These are phyloP conservation scores for Plasmodium coatneyi DNA, from an alignment of 169 alveolate species.

Conservation along the genomic window DNA sequence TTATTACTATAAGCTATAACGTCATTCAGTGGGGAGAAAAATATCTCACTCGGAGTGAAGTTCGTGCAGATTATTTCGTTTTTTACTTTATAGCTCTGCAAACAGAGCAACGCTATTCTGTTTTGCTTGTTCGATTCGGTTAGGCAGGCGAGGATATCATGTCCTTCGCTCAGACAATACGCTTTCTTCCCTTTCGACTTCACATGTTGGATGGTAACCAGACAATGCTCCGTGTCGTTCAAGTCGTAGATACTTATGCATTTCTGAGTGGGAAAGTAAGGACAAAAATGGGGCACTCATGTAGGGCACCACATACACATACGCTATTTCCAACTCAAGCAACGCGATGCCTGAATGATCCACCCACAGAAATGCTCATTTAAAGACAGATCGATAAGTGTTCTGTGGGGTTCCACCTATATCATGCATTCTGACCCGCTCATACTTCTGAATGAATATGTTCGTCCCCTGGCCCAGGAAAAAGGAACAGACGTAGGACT, in stretches of 20 bases:
- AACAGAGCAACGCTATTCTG: slow-evolving; percentile 8
- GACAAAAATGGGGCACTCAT: not conserved
- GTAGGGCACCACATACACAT: not conserved
- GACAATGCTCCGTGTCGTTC: slow-evolving; percentile 3
- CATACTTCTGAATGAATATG: slow-evolving; percentile 30
- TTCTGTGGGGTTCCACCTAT: not conserved
- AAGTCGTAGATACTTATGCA: slow-evolving; percentile 26
- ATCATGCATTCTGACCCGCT: not conserved
- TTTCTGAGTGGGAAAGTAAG: not conserved
- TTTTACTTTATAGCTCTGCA: slow-evolving; percentile 11
- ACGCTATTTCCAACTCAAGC: not conserved
- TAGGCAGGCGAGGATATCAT: slow-evolving; percentile 24
- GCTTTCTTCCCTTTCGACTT: slow-evolving; percentile 9
- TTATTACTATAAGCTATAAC: slow-evolving; percentile 19
- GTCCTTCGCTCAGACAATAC: slow-evolving; percentile 13
- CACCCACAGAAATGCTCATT: not conserved
- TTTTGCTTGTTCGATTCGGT: slow-evolving; percentile 13
- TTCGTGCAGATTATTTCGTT: not conserved
- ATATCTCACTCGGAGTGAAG: slow-evolving; percentile 14
- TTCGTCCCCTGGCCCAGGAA: slow-evolving; percentile 3
- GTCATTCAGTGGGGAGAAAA: not conserved
- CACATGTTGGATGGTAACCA: slow-evolving; percentile 29
- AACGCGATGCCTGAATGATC: not conserved
- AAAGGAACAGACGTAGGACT: slow-evolving; percentile 3
- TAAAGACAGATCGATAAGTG: not conserved